Evolutionary conservation across 176 grass and related monocot species (phyloP), one percentile per base, ranked within the genome.

Genomic region (Puccinellia tenuiflora): DNA sequence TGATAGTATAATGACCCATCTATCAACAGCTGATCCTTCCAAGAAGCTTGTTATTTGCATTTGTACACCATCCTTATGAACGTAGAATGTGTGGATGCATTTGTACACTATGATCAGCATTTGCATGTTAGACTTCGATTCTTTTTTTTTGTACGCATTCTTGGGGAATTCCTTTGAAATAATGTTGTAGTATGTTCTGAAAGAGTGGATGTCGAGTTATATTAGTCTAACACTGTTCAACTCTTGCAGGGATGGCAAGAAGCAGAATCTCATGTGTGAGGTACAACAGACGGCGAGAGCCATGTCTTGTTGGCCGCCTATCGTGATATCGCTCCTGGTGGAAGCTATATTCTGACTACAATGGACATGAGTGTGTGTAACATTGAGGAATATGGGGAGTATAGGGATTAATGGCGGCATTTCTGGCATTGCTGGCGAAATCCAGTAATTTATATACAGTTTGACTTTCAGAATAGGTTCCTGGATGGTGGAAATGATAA

Each of bases 281-380:
- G 31, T 97, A 94, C 68, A 78, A 94, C 78, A 88, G 88, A 94
- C 75, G 89, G 88, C 62, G 90, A 94, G 73, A 90, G 94, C 78
- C 90, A 87, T 68, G 94, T 88, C 30, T 87, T 97, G 77, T 83
- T 97, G 77, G 88, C 92, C 25, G 89, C 92, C 48, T 92, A 81
- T 39, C 90, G 92, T 64, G 90, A 97, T 90, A 97, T 97, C 80
- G 76, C 80, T 84, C 70, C 75, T 26, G 94, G 92, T 64, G 94
- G 76, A 94, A 85, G 78, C 83, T 97, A 84, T 97, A 97, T 85
- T 97, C 92, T 71, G 94, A 94, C 60, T 94, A 94, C 84, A 97
- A 97, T 29, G 94, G 90, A 67, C 88, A 94, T 25, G 92, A 94
- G 64, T 67, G 94, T 56, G 94, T 84, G 4, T 94, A 94, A 5